Conservation (phyloP, 2,329 filamentous ascomycete species). For the Diaporthe citrichinensis region DNA sequence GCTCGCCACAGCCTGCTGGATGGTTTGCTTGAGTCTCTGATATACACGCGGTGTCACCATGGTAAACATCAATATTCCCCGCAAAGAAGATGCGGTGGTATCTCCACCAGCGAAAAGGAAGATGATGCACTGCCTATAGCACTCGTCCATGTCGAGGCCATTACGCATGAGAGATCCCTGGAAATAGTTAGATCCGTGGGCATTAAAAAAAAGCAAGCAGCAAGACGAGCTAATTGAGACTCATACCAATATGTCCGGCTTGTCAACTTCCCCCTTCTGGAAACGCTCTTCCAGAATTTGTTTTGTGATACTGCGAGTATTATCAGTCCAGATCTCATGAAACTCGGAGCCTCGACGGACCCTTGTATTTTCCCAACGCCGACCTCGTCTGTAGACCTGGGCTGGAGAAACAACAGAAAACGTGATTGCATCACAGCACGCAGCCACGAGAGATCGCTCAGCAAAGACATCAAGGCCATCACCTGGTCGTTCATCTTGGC, state of each 20-base stretch:
- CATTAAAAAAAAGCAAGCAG: too few relatives aligned
- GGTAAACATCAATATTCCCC: conserved; percentile 1
- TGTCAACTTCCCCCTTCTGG: not conserved
- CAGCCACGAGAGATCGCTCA: not conserved
- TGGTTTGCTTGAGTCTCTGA: conserved; percentile 1
- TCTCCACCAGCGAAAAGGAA: conserved; percentile 12
- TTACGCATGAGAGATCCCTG: conserved; percentile 13
- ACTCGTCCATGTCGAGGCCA: not conserved
- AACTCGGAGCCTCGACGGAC: not conserved
- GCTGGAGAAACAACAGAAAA: not conserved
- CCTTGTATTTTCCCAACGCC: not conserved
- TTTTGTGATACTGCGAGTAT: not conserved
- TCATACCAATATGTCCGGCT: conserved; percentile 9
- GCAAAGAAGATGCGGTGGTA: not conserved
- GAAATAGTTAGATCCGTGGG: not conserved
- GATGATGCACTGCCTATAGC: not conserved
- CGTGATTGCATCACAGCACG: not conserved
- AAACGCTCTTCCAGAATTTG: not conserved
- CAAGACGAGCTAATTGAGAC: too few relatives aligned
- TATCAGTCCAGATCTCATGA: not conserved
- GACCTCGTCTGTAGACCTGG: not conserved
- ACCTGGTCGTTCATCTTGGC: not conserved
- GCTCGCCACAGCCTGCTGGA: not conserved
- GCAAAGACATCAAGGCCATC: not conserved
- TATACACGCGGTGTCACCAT: conserved; percentile 4